Conservation (phyloP, 768 basidiomycete genomes). For the Leucogyrophana mollusca region DNA sequence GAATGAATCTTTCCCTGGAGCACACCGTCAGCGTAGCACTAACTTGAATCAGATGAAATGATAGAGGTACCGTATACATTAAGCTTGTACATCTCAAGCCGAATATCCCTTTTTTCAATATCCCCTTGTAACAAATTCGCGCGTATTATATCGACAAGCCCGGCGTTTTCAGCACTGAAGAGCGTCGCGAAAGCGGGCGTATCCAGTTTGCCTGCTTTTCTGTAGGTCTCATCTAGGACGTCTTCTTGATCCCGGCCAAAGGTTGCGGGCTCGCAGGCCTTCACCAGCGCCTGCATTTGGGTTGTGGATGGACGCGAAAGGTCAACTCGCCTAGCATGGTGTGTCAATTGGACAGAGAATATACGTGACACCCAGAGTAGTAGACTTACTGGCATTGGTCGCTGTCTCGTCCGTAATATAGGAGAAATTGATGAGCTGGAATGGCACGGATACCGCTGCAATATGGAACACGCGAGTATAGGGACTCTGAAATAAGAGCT, state of each 20-base stretch:
- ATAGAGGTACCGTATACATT: conserved; percentile 41
- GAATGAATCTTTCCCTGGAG: conserved; percentile 39
- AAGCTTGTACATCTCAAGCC: conserved; percentile 42
- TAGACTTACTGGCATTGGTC: too few species aligned
- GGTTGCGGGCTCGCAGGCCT: conserved; percentile 38
- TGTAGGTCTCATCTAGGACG: conserved; percentile 43
- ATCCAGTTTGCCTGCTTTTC: conserved; percentile 47
- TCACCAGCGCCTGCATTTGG: conserved; percentile 28
- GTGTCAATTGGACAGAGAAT: too few species aligned
- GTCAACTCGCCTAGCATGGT: too few species aligned
- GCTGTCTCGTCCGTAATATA: too few species aligned
- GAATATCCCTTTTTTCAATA: conserved; percentile 16
- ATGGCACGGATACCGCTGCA: too few species aligned
- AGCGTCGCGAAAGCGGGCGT: conserved; percentile 30
- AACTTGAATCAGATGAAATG: not conserved
- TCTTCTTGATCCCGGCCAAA: conserved; percentile 38
- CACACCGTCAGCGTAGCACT: not conserved
- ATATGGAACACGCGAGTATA: too few species aligned
- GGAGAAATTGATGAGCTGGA: too few species aligned
- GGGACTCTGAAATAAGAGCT: too few species aligned
- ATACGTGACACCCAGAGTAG: too few species aligned
- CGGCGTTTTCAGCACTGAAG: conserved; percentile 26
- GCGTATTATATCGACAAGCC: conserved; percentile 26
- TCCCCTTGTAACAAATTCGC: conserved; percentile 19
- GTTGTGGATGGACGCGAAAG: too few species aligned